A percentile compares a stretch with the other conserved stretches of the same genome.
These are phyloP conservation scores for Hebeloma cylindrosporum DNA, from an alignment of 768 basidiomycete genomes.

Conservation along the genomic window DNA sequence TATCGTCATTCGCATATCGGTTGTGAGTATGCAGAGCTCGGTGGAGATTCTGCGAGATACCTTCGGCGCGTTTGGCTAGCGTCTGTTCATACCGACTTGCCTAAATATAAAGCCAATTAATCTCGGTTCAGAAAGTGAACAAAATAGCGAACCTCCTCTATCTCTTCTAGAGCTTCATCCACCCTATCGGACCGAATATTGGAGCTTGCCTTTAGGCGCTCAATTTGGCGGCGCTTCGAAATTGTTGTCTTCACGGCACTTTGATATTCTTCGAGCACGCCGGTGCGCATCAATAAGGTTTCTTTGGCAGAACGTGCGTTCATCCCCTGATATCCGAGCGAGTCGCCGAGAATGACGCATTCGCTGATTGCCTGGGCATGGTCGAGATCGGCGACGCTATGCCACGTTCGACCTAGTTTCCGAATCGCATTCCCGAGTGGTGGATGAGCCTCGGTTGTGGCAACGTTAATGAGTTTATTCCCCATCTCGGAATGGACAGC, in stretches of 20 bases:
- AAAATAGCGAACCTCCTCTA: slow-evolving; percentile 71
- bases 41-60: slow-evolving; percentile 93
- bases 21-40: slow-evolving; percentile 83
- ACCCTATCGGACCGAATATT: slow-evolving; percentile 85
- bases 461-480: slow-evolving; percentile 87
- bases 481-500: slow-evolving; percentile 84
- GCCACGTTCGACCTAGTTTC: slow-evolving; percentile 85
- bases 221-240: slow-evolving; percentile 89
- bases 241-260: slow-evolving; percentile 91
- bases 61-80: slow-evolving; percentile 81
- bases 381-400: slow-evolving; percentile 84
- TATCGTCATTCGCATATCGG: slow-evolving; percentile 85
- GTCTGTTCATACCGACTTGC: slow-evolving; percentile 88
- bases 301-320: slow-evolving; percentile 98
- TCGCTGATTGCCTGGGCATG: slow-evolving; percentile 92
- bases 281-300: slow-evolving; percentile 85
- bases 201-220: slow-evolving; percentile 80
- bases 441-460: slow-evolving; percentile 85
- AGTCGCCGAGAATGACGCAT: slow-evolving; percentile 94
- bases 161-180: slow-evolving; percentile 88
- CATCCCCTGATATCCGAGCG: slow-evolving; percentile 92
- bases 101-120: slow-evolving; percentile 39
- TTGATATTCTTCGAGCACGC: slow-evolving; percentile 92
- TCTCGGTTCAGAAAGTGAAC: neutral
- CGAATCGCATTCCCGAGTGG: slow-evolving; percentile 81